These are phyloP conservation scores for Podospora tetraspora DNA, from an alignment of 495 filamentous ascomycete species.

Conservation along the genomic window DNA sequence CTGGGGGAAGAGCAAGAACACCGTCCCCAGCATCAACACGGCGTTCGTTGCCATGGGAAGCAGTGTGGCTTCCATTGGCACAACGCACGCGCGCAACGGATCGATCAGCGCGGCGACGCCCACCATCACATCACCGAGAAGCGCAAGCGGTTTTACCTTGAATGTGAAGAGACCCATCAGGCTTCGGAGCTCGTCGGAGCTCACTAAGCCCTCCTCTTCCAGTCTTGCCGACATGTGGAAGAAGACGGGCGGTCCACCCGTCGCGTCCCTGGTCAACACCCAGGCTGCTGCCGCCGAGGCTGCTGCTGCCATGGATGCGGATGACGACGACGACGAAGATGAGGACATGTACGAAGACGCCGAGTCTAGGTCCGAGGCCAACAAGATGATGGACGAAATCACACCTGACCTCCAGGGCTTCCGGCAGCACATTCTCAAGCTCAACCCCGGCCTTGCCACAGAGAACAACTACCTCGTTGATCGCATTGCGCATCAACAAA, in stretches of 20 bases:
- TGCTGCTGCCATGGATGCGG: constrained; percentile 14
- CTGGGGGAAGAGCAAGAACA: constrained; percentile 48
- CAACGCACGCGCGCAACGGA: constrained; percentile 48
- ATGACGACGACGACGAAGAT: constrained; percentile 41
- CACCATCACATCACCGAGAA: constrained; percentile 47
- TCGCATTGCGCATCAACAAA: constrained; percentile 77
- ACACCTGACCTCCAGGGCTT: constrained; percentile 75
- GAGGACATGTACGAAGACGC: constrained; percentile 49
- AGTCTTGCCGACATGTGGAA: constrained; percentile 46
- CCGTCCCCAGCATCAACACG: constrained; percentile 59
- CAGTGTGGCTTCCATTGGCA: constrained; percentile 58
- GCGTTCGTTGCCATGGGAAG: constrained; percentile 59
- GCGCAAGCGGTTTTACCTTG: constrained; percentile 36
- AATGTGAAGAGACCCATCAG: constrained; percentile 53
- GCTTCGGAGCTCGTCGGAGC: constrained; percentile 69
- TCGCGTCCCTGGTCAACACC: constrained; percentile 45
- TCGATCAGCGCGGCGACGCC: constrained; percentile 48
- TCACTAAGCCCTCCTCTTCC: constrained; percentile 44
- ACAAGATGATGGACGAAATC: constrained; percentile 48
- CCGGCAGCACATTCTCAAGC: constrained; percentile 61
- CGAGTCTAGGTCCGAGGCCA: constrained; percentile 43
- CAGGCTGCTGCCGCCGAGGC: constrained; percentile 18
- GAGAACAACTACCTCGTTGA: constrained; percentile 62
- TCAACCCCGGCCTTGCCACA: constrained; percentile 55
- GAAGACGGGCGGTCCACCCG: constrained; percentile 55